Conservation (phyloP, 2,329 filamentous ascomycete genomes). For the Paraphoma sp. region DNA sequence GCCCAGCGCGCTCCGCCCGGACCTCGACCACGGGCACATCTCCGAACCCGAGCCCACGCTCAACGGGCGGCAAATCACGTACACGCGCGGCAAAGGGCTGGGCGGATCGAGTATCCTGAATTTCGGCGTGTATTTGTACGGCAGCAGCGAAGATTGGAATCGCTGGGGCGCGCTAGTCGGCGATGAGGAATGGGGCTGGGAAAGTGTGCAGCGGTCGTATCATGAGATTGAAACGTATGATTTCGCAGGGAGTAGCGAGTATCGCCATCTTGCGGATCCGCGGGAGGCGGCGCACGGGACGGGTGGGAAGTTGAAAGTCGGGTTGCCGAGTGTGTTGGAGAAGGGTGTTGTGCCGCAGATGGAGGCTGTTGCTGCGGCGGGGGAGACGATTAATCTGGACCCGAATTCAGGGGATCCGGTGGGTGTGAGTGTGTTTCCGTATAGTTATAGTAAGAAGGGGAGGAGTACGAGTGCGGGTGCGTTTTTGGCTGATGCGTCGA, state of each 20-base stretch:
- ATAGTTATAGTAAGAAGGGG: slow-evolving; percentile 48
- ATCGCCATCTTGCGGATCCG: slow-evolving; percentile 58
- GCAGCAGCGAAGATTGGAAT: slow-evolving; percentile 67
- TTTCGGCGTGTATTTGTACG: slow-evolving; percentile 51
- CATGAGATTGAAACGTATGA: slow-evolving; percentile 64
- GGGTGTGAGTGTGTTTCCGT: slow-evolving; percentile 36
- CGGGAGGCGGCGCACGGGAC: slow-evolving; percentile 56
- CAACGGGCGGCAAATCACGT: slow-evolving; percentile 49
- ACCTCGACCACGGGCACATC: slow-evolving; percentile 59
- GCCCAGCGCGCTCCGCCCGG: slow-evolving; percentile 50
- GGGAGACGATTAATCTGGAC: slow-evolving; percentile 64
- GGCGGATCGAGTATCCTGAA: slow-evolving; percentile 58
- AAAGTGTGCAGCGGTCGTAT: slow-evolving; percentile 58
- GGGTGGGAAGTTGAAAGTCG: slow-evolving; percentile 31
- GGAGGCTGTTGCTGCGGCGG: slow-evolving; percentile 62
- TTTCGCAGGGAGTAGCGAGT: slow-evolving; percentile 28
- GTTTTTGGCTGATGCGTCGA: slow-evolving; percentile 49
- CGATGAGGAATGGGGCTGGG: slow-evolving; percentile 65
- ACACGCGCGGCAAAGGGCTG: slow-evolving; percentile 57
- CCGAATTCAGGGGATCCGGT: slow-evolving; percentile 48
- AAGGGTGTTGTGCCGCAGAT: slow-evolving; percentile 62
- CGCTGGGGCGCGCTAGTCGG: slow-evolving; percentile 64
- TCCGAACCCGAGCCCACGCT: slow-evolving; percentile 43
- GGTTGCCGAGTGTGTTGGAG: slow-evolving; percentile 60
- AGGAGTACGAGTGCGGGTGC: slow-evolving; percentile 42